Evolutionary conservation across 495 filamentous ascomycete species (phyloP).

Genomic region (Penicillium robsamsonii): DNA sequence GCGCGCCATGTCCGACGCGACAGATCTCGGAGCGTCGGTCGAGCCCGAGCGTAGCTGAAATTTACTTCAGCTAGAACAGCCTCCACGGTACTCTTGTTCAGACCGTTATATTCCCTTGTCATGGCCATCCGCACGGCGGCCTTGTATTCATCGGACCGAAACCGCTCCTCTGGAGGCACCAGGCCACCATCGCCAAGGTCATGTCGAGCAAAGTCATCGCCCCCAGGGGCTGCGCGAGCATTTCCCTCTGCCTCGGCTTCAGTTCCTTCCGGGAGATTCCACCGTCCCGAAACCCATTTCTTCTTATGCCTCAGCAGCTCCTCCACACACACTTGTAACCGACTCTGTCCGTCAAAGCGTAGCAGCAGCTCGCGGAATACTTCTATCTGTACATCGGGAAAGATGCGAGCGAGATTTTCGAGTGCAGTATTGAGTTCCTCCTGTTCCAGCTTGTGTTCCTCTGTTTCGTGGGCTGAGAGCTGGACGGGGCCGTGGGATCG

Average conservation of each 20-base stretch:
- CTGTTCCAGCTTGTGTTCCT: conserved; percentile 45
- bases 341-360: conserved; percentile 76
- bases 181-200: conserved; percentile 22
- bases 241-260: conserved; percentile 14
- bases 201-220: conserved; percentile 6
- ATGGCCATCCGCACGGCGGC: conserved; percentile 60
- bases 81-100: conserved; percentile 76
- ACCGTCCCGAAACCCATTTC: conserved; percentile 71
- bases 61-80: conserved; percentile 91
- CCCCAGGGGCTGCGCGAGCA: neutral
- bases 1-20: conserved; percentile 83
- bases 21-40: conserved; percentile 70
- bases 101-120: conserved; percentile 76
- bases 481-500: conserved; percentile 31
- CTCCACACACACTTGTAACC: conserved; percentile 82
- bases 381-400: conserved; percentile 83
- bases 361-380: conserved; percentile 90
- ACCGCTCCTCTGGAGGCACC: conserved; percentile 67
- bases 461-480: conserved; percentile 16
- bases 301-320: conserved; percentile 74
- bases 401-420: conserved; percentile 67
- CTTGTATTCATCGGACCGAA: conserved; percentile 72
- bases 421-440: conserved; percentile 74
- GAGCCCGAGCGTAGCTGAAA: conserved; percentile 76
- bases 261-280: conserved; percentile 49